Evolutionary conservation across 441 rosid genomes (phyloP), one percentile per base, ranked within the genome.

Genomic region (Mallotus japonicus): DNA sequence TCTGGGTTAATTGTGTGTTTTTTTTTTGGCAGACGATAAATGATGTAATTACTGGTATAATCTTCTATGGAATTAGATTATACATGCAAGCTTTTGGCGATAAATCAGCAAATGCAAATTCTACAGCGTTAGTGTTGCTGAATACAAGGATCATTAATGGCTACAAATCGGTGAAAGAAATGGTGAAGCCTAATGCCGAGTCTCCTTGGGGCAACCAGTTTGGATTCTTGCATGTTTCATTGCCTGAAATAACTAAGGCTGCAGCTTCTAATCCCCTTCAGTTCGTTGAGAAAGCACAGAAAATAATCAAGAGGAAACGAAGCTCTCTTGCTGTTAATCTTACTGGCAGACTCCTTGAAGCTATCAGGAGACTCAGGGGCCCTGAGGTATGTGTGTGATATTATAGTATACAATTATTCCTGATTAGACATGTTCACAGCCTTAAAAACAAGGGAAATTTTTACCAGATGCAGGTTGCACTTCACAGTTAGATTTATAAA

Each of bases 131-230:
- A 63, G 85, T 86, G 64, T 61, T 83, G 70, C 78, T 88, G 1
- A 86, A 82, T 28, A 86, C 87, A 0, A 78, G 87, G 71, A 73
- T 28, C 20, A 54, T 83, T 47, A 65, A 67, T 9, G 82, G 83
- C 1, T 83, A 83, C 81, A 79, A 72, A 34, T 79, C 87, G 2
- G 78, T 84, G 17, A 19, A 75, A 61, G 90, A 84, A 47, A 84
- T 88, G 92, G 70, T 76, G 2, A 73, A 68, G 19, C 85, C 89
- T 6, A 70, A 70, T 46, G 51, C 81, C 0, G 67, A 79, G 3
- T 73, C 81, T 0, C 77, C 80, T 0, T 87, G 89, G 90, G 88
- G 92, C 0, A 88, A 88, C 65, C 79, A 72, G 10, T 84, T 88
- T 15, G 77, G 76, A 0, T 83, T 84, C 81, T 62, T 88, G 58